Evolutionary conservation across 495 filamentous ascomycete genomes (phyloP).

Genomic region (Poronia punctata): DNA sequence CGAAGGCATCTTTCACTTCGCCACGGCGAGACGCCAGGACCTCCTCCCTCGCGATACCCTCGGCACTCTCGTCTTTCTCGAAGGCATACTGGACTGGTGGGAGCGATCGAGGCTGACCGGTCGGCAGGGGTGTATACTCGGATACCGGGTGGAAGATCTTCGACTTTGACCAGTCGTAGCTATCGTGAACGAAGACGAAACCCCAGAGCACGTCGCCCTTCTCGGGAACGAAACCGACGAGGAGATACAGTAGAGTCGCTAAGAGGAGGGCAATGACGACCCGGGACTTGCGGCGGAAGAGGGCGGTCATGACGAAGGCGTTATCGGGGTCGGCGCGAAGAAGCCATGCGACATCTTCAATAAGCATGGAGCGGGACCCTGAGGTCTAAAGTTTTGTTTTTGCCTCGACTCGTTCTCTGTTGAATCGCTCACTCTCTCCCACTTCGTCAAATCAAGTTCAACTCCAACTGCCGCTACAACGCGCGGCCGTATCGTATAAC

Average conservation of each 20-base stretch:
- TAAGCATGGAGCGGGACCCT: slow-evolving; percentile 15
- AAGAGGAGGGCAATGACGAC: slow-evolving; percentile 12
- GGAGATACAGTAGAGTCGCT: slow-evolving; percentile 18
- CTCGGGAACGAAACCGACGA: slow-evolving; percentile 24
- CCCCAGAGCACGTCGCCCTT: slow-evolving; percentile 22
- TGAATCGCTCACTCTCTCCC: too few relatives aligned
- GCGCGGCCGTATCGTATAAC: too few relatives aligned
- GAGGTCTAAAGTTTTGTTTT: too few relatives aligned
- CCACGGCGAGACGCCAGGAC: slow-evolving; percentile 38
- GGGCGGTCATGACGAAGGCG: slow-evolving; percentile 16
- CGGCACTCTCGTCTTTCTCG: slow-evolving; percentile 23
- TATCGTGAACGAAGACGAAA: slow-evolving; percentile 27
- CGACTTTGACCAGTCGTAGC: slow-evolving; percentile 38
- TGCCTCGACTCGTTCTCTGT: too few relatives aligned
- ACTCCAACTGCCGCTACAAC: too few relatives aligned
- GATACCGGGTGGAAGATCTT: slow-evolving; percentile 25
- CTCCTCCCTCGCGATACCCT: slow-evolving; percentile 20
- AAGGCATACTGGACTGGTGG: slow-evolving; percentile 37
- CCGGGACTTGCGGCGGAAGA: slow-evolving; percentile 24
- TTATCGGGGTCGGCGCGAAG: slow-evolving; percentile 15
- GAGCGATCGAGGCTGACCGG: slow-evolving; percentile 25
- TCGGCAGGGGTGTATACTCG: slow-evolving; percentile 29
- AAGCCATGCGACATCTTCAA: slow-evolving; percentile 25
- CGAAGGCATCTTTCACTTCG: slow-evolving; percentile 61
- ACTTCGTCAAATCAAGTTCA: too few relatives aligned